Evolutionary conservation across 2,329 filamentous ascomycete species (phyloP).

Genomic region (Xylariaceae sp.): DNA sequence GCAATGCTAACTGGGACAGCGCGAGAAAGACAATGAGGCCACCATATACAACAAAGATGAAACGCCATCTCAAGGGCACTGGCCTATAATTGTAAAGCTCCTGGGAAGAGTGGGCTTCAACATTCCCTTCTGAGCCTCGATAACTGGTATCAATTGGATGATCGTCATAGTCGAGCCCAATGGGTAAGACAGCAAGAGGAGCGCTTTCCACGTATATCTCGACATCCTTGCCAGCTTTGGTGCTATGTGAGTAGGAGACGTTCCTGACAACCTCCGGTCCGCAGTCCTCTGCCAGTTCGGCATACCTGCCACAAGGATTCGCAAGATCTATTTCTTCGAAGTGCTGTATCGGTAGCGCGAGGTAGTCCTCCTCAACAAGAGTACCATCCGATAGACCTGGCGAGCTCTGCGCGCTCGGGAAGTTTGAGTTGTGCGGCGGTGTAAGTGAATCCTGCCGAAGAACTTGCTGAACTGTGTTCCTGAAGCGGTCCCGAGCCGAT

Average conservation of each 20-base stretch:
- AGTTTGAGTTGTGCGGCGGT: conserved; percentile 1
- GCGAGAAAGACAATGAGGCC: conserved; percentile 33
- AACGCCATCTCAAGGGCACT: conserved; percentile 25
- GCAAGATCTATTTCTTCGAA: conserved; percentile 31
- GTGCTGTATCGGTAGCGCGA: conserved; percentile 30
- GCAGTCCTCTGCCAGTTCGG: conserved; percentile 28
- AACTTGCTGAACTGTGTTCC: conserved; percentile 30
- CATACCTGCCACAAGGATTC: conserved; percentile 19
- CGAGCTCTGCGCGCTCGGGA: conserved; percentile 24
- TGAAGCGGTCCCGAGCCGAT: conserved; percentile 28
- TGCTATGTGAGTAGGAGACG: conserved; percentile 21
- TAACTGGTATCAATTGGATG: conserved; percentile 27
- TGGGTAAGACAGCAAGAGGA: conserved; percentile 22
- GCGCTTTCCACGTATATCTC: conserved; percentile 28
- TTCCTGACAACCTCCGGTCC: conserved; percentile 27
- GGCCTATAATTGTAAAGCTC: conserved; percentile 36
- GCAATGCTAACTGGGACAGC: conserved; percentile 37
- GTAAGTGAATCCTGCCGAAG: conserved; percentile 23
- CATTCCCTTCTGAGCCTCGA: conserved; percentile 30
- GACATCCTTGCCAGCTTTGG: conserved; percentile 29
- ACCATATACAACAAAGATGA: conserved; percentile 27
- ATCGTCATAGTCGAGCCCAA: conserved; percentile 29
- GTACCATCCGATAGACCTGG: conserved; percentile 35
- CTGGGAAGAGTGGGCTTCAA: conserved; percentile 22
- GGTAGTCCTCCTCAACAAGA: conserved; percentile 31